Conservation (phyloP, 164 flowering plant genomes). For the Akebia trifoliata region DNA sequence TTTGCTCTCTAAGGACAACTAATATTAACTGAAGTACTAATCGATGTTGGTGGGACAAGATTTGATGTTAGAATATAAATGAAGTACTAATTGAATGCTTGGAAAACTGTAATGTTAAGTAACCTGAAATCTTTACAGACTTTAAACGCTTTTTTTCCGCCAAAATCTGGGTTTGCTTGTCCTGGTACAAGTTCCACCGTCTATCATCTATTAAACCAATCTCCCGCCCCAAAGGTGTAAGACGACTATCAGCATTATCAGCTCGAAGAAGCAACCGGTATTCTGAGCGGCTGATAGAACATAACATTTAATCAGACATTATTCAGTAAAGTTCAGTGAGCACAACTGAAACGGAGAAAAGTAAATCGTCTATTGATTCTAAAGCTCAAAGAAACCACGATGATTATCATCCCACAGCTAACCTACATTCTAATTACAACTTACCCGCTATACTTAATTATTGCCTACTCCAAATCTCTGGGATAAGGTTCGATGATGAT, state of each 20-base stretch:
- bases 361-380: too few species aligned
- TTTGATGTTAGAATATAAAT: not conserved
- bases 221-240: slow-evolving; percentile 88
- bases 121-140: slow-evolving; percentile 76
- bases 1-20: too few species aligned
- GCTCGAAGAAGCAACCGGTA: slow-evolving; percentile 83
- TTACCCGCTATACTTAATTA: too few species aligned
- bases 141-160: slow-evolving; percentile 79
- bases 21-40: not conserved
- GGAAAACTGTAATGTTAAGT: slow-evolving; percentile 4
- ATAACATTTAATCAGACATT: not conserved
- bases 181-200: slow-evolving; percentile 79
- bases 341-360: too few species aligned
- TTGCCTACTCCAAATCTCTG: too few species aligned
- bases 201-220: slow-evolving; percentile 92
- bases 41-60: not conserved
- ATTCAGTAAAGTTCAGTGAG: not conserved
- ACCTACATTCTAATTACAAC: too few species aligned
- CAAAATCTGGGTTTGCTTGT: slow-evolving; percentile 68
- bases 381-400: too few species aligned
- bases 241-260: slow-evolving; percentile 97
- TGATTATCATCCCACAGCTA: too few species aligned
- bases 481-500: too few species aligned
- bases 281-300: slow-evolving; percentile 75
- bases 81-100: not conserved